A percentile compares a stretch with the other conserved stretches of the same genome.
phyloP scores from a whole-genome alignment of 495 filamentous ascomycete genomes.

The Parathielavia hyrcaniae region DNA sequence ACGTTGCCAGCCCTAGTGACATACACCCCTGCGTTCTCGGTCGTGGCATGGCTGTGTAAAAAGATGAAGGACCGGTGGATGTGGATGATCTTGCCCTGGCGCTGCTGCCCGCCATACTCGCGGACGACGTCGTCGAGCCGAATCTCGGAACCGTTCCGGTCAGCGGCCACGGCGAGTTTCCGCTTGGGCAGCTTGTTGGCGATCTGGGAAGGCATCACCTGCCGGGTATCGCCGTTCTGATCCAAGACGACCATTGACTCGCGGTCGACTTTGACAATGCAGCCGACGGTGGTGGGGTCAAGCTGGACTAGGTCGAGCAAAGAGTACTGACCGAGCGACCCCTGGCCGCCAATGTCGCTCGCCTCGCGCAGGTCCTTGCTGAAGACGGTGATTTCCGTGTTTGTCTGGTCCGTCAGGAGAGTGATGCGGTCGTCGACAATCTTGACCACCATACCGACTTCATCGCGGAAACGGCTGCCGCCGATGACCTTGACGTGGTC shows the following conservation, averaged over 20 bases:
- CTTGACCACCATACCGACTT: conserved; percentile 93
- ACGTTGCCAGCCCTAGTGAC: conserved; percentile 83
- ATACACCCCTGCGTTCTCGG: conserved; percentile 83
- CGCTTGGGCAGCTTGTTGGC: conserved; percentile 76
- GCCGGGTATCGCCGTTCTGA: conserved; percentile 76
- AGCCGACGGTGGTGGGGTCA: conserved; percentile 84
- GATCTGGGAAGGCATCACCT: conserved; percentile 83
- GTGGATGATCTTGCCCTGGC: conserved; percentile 81
- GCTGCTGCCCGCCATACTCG: conserved; percentile 77
- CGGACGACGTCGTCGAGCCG: conserved; percentile 85
- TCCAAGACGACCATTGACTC: conserved; percentile 86
- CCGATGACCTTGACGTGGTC: conserved; percentile 99
- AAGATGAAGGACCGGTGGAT: conserved; percentile 88
- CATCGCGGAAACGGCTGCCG: conserved; percentile 85
- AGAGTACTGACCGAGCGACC: conserved; percentile 74
- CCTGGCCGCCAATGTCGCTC: conserved; percentile 76
- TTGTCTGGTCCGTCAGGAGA: conserved; percentile 80
- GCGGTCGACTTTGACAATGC: conserved; percentile 89
- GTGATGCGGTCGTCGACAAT: conserved; percentile 89
- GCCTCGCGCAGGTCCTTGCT: conserved; percentile 94
- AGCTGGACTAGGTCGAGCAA: conserved; percentile 92
- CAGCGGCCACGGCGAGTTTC: conserved; percentile 79
- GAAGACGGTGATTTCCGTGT: conserved; percentile 93
- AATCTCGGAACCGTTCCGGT: conserved; percentile 90
- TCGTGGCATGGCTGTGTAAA: conserved; percentile 72